Evolutionary conservation across 495 filamentous ascomycete genomes (phyloP), one percentile per base, ranked within the genome.

Genomic region (Aspergillus homomorphus): DNA sequence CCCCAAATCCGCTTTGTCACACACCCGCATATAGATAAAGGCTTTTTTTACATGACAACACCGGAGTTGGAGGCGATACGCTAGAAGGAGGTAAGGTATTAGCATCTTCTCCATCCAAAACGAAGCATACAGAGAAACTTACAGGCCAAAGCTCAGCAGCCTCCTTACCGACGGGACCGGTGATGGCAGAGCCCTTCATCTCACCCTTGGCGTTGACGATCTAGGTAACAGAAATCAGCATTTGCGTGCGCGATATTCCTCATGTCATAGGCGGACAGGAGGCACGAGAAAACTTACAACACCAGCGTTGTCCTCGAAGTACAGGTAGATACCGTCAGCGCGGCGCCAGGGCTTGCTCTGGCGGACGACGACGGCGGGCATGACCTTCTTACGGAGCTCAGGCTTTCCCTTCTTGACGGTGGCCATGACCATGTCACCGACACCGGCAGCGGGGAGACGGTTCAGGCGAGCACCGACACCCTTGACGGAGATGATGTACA

Each of bases 361-460:
- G 74, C 94, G 85, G 73, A 97, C 92, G 69, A 98, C 90, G 69
- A 98, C 93, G 66, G 92, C 93, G 62, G 93, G 94, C 92, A 97
- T 96, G 79, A 98, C 93, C 87, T 98, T 98, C 89, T 98, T 98
- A 74, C 93, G 84, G 69, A 98, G 82, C 81, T 98, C 93, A 51
- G 94, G 93, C 89, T 98, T 98, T 76, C 93, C 92, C 90, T 99
- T 99, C 89, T 99, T 98, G 80, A 99, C 95, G 62, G 95, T 98
- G 59, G 93, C 92, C 95, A 98, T 98, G 69, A 98, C 95, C 94
- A 98, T 98, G 82, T 98, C 94, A 67, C 92, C 93, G 69, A 98
- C 95, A 84, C 94, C 94, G 53, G 88, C 94, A 69, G 95, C 95
- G 66, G 94, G 94, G 63, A 99, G 88, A 76, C 94, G 86, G 85